A percentile compares a stretch with the other conserved stretches of the same genome.
These are phyloP conservation scores for Eucalyptus cloeziana DNA, from an alignment of 345 rosid genomes.

Conservation along the genomic window DNA sequence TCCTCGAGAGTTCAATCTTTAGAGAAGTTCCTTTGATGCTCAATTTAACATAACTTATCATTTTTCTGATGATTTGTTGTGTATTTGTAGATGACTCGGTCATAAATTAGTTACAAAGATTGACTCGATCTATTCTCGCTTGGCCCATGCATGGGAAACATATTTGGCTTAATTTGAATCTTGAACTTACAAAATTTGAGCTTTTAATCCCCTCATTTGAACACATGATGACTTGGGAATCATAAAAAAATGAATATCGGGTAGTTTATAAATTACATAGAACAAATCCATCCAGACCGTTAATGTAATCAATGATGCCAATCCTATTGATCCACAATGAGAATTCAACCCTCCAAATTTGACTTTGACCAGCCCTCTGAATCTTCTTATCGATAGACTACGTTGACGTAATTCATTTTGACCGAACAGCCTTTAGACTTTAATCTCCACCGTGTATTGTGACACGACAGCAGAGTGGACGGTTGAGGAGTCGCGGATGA, in stretches of 20 bases:
- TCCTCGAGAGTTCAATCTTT: neutral
- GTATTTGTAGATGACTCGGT: neutral
- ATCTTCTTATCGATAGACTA: neutral
- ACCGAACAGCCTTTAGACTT: neutral
- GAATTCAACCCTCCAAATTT: neutral
- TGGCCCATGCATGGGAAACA: neutral
- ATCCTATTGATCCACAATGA: neutral
- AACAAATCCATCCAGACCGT: neutral
- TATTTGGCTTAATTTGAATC: neutral
- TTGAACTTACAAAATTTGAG: neutral
- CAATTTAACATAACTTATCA: neutral
- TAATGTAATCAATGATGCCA: neutral
- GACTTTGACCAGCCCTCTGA: neutral
- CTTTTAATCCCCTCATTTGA: neutral
- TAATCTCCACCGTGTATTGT: neutral
- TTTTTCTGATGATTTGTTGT: neutral
- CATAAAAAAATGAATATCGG: neutral
- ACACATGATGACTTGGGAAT: neutral
- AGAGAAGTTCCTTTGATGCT: neutral
- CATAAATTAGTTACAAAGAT: fast-evolving
- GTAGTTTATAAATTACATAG: neutral
- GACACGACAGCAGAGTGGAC: neutral
- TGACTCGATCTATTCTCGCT: neutral
- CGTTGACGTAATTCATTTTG: neutral
- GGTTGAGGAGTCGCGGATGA: neutral